Base-by-base conservation (phyloP, 331 rosid species). In the Malus hybrid region DNA sequence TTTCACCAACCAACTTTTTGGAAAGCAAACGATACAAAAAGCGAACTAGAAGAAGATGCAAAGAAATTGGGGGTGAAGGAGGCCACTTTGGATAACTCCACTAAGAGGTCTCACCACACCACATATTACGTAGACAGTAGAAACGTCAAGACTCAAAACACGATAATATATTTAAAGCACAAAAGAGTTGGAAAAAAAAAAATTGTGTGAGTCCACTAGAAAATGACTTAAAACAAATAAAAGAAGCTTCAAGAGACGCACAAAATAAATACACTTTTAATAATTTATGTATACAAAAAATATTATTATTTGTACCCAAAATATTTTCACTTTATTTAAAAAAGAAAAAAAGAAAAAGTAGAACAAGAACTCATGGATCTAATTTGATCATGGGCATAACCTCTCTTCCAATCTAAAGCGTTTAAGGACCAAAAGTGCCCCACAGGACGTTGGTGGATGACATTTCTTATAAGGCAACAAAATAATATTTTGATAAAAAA, bases 1-100 rank as follows among this genome's bases (percentile, higher is more conserved):
- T 76, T 68, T 69, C 67, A 82, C 69, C 48, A 29, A 62, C 29
- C 22, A 52, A 52, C 20, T 81, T 83, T 73, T 64, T 16, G 59
- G 34, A 57, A 76, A 6, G 56, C 57, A 80, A 84, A 65, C 36
- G 62, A 12, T 76, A 33, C 39, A 11, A 59, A 71, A 75, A 69
- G 10, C 69, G 67, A 78, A 61, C 15, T 24, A 12, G 20, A 14
- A 63, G 32, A 52, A 67, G 65, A 33, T 54, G 46, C 55, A 65
- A 65, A 44, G 78, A 46, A 65, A 70, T 56, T 55, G 46, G 46
- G 46, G 60, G 68, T 48, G 70, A 55, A 48, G 73, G 19, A 14
- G 54, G 14, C 48, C 48, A 10, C 48, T 42, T 42, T 42, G 48
- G 48, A 10, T 42, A 42, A 10, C 54, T 50, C 65, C 64, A n/a